Evolutionary conservation across 2,329 filamentous ascomycete species (phyloP).

Genomic region (Beauveria australis): DNA sequence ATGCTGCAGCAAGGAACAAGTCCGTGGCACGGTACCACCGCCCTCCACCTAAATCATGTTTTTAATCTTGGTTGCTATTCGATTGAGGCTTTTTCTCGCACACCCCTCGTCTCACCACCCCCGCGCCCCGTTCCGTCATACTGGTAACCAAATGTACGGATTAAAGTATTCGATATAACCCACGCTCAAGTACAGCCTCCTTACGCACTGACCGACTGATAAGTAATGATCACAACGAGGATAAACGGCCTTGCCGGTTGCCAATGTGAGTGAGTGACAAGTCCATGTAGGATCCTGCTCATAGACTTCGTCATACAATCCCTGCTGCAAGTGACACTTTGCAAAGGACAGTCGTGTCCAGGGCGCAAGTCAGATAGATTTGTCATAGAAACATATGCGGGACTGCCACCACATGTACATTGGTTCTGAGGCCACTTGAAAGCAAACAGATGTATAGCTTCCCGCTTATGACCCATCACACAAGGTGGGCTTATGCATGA

Average conservation of each 20-base stretch:
- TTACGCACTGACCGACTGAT: neutral
- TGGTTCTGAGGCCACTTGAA: neutral
- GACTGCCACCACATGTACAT: neutral
- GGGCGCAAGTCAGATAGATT: neutral
- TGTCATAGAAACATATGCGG: neutral
- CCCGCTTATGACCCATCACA: neutral
- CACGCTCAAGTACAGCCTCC: neutral
- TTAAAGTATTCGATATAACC: neutral
- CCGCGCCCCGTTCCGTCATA: constrained; percentile 6
- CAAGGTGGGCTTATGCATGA: neutral
- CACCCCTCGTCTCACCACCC: neutral
- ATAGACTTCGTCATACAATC: neutral
- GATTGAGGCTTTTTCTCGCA: neutral
- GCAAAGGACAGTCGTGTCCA: neutral
- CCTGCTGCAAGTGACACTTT: neutral
- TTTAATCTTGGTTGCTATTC: neutral
- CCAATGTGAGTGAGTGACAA: neutral
- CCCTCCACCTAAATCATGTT: neutral
- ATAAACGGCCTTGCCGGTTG: too few relatives aligned
- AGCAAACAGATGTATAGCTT: neutral
- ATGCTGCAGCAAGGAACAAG: neutral
- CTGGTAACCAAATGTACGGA: neutral
- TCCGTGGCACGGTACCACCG: neutral
- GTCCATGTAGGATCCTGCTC: neutral
- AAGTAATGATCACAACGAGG: neutral